A percentile compares a stretch with the other conserved stretches of the same genome.
These are phyloP conservation scores for Salix suchowensis DNA, from an alignment of 345 rosid species.

Conservation along the genomic window DNA sequence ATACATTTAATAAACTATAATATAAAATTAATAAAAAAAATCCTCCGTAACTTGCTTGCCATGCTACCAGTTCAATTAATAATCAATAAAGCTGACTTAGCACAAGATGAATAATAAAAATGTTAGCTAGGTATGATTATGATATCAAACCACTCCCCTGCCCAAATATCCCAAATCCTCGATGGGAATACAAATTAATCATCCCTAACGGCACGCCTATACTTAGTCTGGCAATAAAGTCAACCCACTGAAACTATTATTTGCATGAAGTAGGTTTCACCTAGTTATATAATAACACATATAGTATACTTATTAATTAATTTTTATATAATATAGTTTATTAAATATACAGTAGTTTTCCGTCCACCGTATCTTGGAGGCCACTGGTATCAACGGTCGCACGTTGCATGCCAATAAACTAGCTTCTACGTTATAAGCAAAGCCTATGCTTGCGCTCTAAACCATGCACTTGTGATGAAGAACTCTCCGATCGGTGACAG, in stretches of 20 bases:
- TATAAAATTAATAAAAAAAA: too few species aligned
- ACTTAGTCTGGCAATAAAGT: not conserved
- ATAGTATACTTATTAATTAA: not conserved
- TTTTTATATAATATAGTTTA: not conserved
- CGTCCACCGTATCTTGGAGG: not conserved
- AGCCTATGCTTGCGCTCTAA: not conserved
- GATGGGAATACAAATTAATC: not conserved
- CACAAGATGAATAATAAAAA: not conserved
- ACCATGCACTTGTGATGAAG: not conserved
- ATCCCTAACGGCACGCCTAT: not conserved
- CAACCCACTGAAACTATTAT: not conserved
- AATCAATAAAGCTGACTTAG: not conserved
- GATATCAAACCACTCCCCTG: constrained; percentile 2
- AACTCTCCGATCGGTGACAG: too few species aligned
- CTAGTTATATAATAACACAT: not conserved
- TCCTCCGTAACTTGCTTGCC: not conserved
- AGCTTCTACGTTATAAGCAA: not conserved
- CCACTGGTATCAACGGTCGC: not conserved
- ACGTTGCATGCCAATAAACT: not conserved
- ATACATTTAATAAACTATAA: too few species aligned
- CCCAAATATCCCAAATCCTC: too few species aligned
- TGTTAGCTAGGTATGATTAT: not conserved
- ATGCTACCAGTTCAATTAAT: not conserved
- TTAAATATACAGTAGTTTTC: not conserved
- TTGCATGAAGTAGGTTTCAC: constrained; percentile 4